These are phyloP conservation scores for Penicillium salamii DNA, from an alignment of 495 filamentous ascomycete genomes.

Conservation along the genomic window DNA sequence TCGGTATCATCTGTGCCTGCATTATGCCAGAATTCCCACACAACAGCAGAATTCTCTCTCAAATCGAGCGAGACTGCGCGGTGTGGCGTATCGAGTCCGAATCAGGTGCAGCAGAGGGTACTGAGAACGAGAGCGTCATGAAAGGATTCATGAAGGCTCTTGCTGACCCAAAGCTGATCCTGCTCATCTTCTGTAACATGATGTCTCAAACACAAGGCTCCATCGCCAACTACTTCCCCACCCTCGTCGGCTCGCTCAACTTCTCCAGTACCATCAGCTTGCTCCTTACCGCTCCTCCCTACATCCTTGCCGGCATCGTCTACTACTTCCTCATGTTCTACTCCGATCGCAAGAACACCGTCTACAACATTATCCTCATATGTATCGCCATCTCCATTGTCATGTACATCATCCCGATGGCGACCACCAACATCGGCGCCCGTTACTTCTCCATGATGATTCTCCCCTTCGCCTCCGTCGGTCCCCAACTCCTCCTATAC, in stretches of 20 bases:
- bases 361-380: constrained; percentile 21
- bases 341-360: constrained; percentile 25
- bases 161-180: constrained; percentile 21
- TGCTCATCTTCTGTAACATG: constrained; percentile 29
- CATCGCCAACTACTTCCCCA: constrained; percentile 71
- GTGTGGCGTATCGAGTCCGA: constrained; percentile 32
- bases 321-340: constrained; percentile 26
- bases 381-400: constrained; percentile 21
- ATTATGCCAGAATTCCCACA: constrained; percentile 40
- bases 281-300: constrained; percentile 22
- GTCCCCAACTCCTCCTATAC: constrained; percentile 28
- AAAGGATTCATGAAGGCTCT: constrained; percentile 22
- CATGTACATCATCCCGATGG: constrained; percentile 27
- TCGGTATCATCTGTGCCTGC: constrained; percentile 38
- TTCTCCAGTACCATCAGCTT: constrained; percentile 56
- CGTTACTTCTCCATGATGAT: constrained; percentile 33
- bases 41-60: constrained; percentile 25
- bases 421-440: constrained; percentile 21
- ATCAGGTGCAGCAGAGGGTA: constrained; percentile 25
- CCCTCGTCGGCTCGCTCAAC: constrained; percentile 67
- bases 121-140: constrained; percentile 16
- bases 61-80: constrained; percentile 22
- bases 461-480: constrained; percentile 28
- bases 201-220: constrained; percentile 27
- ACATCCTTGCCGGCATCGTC: constrained; percentile 23